phyloP scores from a whole-genome alignment of 164 flowering plant species.

The Houttuynia cordata region DNA sequence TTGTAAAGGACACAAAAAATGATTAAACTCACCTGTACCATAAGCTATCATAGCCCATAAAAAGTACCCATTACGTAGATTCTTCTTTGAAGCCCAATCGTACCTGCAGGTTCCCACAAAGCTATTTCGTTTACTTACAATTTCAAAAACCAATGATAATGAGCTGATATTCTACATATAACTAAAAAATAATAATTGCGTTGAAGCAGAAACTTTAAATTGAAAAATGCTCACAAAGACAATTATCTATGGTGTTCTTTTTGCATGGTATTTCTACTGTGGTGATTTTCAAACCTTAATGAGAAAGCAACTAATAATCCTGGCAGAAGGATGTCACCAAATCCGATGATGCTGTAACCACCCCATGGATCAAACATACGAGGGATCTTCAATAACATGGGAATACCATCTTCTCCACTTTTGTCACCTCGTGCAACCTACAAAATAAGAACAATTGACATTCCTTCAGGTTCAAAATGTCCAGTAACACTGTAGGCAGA shows the following conservation, averaged over 20 bases:
- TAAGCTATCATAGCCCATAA: constrained; percentile 90
- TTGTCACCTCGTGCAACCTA: constrained; percentile 97
- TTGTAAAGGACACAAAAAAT: not conserved
- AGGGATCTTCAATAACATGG: constrained; percentile 93
- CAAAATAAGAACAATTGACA: not conserved
- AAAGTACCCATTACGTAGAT: constrained; percentile 70
- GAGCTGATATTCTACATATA: not conserved
- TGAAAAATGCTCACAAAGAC: not conserved
- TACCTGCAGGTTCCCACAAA: constrained; percentile 35
- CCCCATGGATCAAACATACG: constrained; percentile 99
- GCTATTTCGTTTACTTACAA: not conserved
- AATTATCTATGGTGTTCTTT: not conserved
- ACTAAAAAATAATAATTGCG: not conserved
- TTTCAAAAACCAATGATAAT: not conserved
- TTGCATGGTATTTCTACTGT: not conserved
- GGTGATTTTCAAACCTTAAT: constrained; percentile 39
- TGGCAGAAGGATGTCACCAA: constrained; percentile 94
- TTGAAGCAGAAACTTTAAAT: not conserved
- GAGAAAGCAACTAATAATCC: constrained; percentile 84
- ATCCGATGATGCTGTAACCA: constrained; percentile 95
- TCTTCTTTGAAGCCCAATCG: constrained; percentile 87
- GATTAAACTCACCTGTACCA: constrained; percentile 54
- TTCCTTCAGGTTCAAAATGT: not conserved
- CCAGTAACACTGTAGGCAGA: not conserved
- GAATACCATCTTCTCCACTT: constrained; percentile 96